Base-by-base conservation (phyloP, 2,329 filamentous ascomycete genomes). In the Fusarium pilosicola region DNA sequence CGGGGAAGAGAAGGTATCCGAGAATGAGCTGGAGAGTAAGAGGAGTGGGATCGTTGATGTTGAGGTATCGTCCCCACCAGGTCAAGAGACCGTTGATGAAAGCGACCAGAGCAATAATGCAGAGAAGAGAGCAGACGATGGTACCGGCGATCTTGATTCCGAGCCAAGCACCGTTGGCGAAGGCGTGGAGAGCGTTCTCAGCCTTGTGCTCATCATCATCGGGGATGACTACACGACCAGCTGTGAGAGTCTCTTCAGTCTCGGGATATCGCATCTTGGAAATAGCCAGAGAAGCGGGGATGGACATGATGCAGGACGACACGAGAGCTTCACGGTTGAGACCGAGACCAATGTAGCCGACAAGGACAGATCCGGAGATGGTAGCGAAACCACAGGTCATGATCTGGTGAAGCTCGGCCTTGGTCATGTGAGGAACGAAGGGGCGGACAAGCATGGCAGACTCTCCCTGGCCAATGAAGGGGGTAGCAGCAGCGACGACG, bases 221-320 rank as follows among this genome's bases (percentile, higher is more conserved):
- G 6, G 94, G 94, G 32, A 97, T 89, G 46, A 96, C 90, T 36
- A 96, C 92, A 24, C 91, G 90, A 64, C 94, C 94, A 9, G 93
- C 92, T 0, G 95, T 97, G 41, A 97, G 86, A 0, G 94, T 93
- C 82, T 96, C 93, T 81, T 97, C 94, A 7, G 90, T 92, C 84
- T 97, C 95, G 6, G 95, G 95, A 81, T 93, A 97, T 65, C 95
- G 92, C 77, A 97, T 88, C 85, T 97, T 97, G 73, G 93, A 96
- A 70, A 96, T 91, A 57, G 95, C 95, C 20, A 98, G 88, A 7
- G 94, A 97, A 3, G 95, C 95, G 1, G 95, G 95, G 73, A 97
- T 97, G 77, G 93, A 95, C 95, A 98, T 98, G 81, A 97, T 95
- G 80, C 95, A 97, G 13, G 93, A 95, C 5, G 94, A 97, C 34